Evolutionary conservation across 306 rosid species (phyloP), one percentile per base, ranked within the genome.

Genomic region (Malus fusca): DNA sequence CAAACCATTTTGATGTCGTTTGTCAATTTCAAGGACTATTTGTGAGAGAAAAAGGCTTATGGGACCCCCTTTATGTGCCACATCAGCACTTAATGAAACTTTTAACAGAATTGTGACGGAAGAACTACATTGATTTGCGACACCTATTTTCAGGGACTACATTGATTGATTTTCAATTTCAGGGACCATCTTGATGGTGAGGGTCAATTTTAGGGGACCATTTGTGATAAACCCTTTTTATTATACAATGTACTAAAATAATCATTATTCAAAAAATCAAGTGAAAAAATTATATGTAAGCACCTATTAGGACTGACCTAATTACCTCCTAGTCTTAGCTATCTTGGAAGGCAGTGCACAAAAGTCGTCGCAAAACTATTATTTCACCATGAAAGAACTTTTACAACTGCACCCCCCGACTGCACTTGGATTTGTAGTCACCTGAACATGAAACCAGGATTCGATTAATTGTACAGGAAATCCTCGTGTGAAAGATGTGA

Each of bases 401-500:
- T 95, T 90, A 81, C 98, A 92, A 79, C 97, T 92, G 83, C 98
- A 95, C 62, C 97, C 98, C 19, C 96, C 96, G 35, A 92, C 97
- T 21, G 96, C 98, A 78, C 98, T 95, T 67, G 97, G 97, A 87
- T 90, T 95, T 72, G 88, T 90, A 4, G 92, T 86, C 75, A 92
- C 98, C 98, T 92, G 84, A 75, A 78, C 61, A 68, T 75, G 75
- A 78, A 78, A 80, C 80, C 84, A 78, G 68, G 81, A 71, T 44
- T 33, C 42, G 13, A 23, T 35, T 66, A 26, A 22, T 31, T 69
- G 28, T 43, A 44, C 31, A 15, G 13, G 30, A 15, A 11, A 35
- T 33, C 22, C 23, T 6, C 58, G 5, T 40, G 26, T 4, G 4
- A 40, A 10, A 33, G 33, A 55, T 11, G 30, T 72, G 42, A 30